phyloP scores from a whole-genome alignment of 108 stramenopile species.

The Chaetoceros tenuissimus region DNA sequence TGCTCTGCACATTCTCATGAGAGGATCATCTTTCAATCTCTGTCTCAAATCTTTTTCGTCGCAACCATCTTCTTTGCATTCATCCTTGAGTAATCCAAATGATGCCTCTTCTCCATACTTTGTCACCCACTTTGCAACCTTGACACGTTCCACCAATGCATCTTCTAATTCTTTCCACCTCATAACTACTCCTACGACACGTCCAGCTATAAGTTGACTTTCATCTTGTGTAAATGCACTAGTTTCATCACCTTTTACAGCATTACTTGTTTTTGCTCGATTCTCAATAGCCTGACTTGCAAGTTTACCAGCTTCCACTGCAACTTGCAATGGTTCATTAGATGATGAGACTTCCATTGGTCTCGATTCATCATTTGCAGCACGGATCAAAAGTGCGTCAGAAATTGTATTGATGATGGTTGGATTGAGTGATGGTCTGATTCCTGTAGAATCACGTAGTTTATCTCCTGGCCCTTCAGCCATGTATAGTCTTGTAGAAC shows the following conservation, averaged over 20 bases:
- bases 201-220: conserved; percentile 60
- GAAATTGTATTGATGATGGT: conserved; percentile 75
- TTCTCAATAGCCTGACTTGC: conserved; percentile 45
- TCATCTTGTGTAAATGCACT: conserved; percentile 35
- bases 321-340: conserved; percentile 43
- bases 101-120: conserved; percentile 55
- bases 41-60: conserved; percentile 22
- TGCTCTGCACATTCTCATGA: conserved; percentile 65
- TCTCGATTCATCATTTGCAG: conserved; percentile 13
- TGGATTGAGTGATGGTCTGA: conserved; percentile 79
- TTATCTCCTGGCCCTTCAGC: conserved; percentile 32
- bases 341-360: conserved; percentile 4
- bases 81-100: conserved; percentile 53
- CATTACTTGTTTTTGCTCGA: conserved; percentile 34
- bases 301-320: conserved; percentile 49
- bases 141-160: conserved; percentile 19
- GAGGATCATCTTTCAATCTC: conserved; percentile 48
- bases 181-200: conserved; percentile 78
- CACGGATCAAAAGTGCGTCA: conserved; percentile 51
- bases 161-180: conserved; percentile 57
- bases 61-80: conserved; percentile 18
- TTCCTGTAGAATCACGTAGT: conserved; percentile 53
- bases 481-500: not conserved
- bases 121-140: conserved; percentile 29
- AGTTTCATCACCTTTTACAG: conserved; percentile 31